A percentile compares a stretch with the other conserved stretches of the same genome.
Evolutionary conservation across 2,329 filamentous ascomycete species (phyloP).

Genomic region (Calonectria hongkongensis): DNA sequence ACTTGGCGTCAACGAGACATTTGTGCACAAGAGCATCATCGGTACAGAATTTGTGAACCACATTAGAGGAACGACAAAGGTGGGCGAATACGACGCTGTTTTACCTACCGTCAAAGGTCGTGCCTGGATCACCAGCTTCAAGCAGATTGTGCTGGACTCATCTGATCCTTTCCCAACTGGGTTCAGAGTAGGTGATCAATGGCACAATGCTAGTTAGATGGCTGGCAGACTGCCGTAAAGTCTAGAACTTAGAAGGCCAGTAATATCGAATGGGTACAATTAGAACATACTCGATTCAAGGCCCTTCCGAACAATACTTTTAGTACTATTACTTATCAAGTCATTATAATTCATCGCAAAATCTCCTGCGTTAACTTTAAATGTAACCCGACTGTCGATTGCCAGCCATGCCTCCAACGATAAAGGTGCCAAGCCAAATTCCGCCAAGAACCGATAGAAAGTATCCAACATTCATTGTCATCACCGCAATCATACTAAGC

Average conservation of each 20-base stretch:
- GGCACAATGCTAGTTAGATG: background rate
- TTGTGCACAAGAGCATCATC: constrained; percentile 6
- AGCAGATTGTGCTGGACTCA: constrained; percentile 35
- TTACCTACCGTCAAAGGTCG: constrained; percentile 30
- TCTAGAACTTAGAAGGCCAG: too few species aligned
- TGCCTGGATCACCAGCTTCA: constrained; percentile 38
- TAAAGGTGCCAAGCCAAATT: constrained; percentile 24
- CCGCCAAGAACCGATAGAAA: constrained; percentile 18
- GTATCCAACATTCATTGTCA: constrained; percentile 28
- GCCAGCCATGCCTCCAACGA: constrained; percentile 1
- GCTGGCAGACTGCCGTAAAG: background rate
- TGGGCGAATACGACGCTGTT: constrained; percentile 14
- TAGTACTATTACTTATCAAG: too few species aligned
- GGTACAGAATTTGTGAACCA: constrained; percentile 59
- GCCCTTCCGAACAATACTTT: too few species aligned
- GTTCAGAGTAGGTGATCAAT: constrained; percentile 28
- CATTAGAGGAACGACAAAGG: constrained; percentile 31
- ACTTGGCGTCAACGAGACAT: constrained; percentile 49
- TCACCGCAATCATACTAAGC: constrained; percentile 20
- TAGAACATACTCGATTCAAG: too few species aligned
- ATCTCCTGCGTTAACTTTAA: background rate
- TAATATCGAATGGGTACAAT: too few species aligned
- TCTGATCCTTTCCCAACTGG: constrained; percentile 33
- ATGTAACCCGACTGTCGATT: background rate
- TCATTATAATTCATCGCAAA: too few species aligned